phyloP scores from a whole-genome alignment of 805 yeast genomes.

The Wickerhamiella domercqiae region DNA sequence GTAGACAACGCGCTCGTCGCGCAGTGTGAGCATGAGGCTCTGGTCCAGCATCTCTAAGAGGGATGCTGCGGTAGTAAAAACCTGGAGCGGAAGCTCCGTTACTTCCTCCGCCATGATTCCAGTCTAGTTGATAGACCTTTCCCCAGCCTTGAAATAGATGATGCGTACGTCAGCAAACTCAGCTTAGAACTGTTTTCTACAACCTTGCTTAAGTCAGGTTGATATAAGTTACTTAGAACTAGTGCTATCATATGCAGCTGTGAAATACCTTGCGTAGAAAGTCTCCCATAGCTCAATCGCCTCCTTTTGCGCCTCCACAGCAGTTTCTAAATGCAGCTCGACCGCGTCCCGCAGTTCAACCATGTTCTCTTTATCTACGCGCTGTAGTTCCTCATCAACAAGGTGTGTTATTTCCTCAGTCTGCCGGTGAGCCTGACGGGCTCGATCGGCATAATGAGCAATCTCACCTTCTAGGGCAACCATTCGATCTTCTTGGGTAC shows the following conservation, averaged over 20 bases:
- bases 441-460: conserved; percentile 36
- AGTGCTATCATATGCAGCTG: neutral
- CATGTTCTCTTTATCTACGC: conserved; percentile 59
- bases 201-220: too few species aligned
- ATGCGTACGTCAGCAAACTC: too few species aligned
- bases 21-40: conserved; percentile 64
- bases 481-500: conserved; percentile 48
- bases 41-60: conserved; percentile 27
- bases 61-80: conserved; percentile 31
- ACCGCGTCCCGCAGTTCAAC: conserved; percentile 77
- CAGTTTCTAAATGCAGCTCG: conserved; percentile 78
- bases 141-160: too few species aligned
- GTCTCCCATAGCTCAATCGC: conserved; percentile 34
- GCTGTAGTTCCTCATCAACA: conserved; percentile 50
- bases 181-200: too few species aligned
- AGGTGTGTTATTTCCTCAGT: conserved; percentile 50
- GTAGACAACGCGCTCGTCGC: conserved; percentile 78
- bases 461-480: conserved; percentile 45
- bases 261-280: conserved; percentile 34
- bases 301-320: conserved; percentile 88
- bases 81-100: conserved; percentile 27
- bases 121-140: too few species aligned
- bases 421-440: conserved; percentile 37
- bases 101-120: neutral
- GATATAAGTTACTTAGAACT: too few species aligned